phyloP scores from a whole-genome alignment of 768 basidiomycete genomes.

The Lactarius indigo region DNA sequence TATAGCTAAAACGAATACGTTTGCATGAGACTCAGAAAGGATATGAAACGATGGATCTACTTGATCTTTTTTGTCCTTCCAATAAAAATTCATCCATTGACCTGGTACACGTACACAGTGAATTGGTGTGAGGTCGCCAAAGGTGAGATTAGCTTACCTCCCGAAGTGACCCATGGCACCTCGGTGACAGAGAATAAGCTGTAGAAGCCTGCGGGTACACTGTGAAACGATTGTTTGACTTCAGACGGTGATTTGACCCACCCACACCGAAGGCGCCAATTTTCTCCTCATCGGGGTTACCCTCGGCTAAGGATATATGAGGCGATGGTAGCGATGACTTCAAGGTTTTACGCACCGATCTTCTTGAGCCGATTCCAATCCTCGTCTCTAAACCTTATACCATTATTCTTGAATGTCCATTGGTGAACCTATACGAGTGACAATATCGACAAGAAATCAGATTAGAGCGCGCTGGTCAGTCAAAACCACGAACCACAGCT shows the following conservation, averaged over 20 bases:
- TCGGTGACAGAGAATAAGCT: slow-evolving; percentile 82
- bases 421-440: slow-evolving; percentile 53
- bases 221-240: neutral
- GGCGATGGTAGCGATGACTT: neutral
- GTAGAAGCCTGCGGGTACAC: slow-evolving; percentile 53
- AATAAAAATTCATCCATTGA: slow-evolving; percentile 94
- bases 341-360: slow-evolving; percentile 51
- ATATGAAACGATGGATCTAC: slow-evolving; percentile 34
- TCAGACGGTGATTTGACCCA: slow-evolving; percentile 29
- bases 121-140: slow-evolving; percentile 19
- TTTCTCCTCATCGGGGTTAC: slow-evolving; percentile 92
- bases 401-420: slow-evolving; percentile 89
- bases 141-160: slow-evolving; percentile 45
- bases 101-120: slow-evolving; percentile 44
- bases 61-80: slow-evolving; percentile 92
- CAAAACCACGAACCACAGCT: slow-evolving; percentile 42
- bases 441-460: neutral
- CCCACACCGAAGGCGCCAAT: slow-evolving; percentile 95
- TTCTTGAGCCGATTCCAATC: slow-evolving; percentile 90
- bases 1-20: slow-evolving; percentile 51
- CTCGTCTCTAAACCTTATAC: slow-evolving; percentile 73
- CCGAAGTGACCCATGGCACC: slow-evolving; percentile 78
- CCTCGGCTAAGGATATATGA: slow-evolving; percentile 55
- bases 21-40: neutral
- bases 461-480: neutral